Evolutionary conservation across 768 basidiomycete genomes (phyloP).

Genomic region (Neoboletus subvelutipes): DNA sequence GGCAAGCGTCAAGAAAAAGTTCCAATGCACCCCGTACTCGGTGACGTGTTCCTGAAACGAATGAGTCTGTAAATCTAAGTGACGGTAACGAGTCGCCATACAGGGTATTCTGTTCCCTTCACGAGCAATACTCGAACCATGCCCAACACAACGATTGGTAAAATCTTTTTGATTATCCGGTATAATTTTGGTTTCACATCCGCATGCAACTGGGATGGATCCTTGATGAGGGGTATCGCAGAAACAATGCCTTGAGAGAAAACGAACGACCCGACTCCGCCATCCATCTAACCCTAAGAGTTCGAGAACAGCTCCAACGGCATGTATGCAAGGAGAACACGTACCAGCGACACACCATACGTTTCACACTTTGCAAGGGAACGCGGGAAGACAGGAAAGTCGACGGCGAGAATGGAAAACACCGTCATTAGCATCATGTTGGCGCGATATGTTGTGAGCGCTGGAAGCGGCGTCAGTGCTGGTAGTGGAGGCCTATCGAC

Average conservation of each 20-base stretch:
- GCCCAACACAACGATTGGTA: conserved; percentile 73
- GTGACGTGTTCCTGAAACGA: conserved; percentile 80
- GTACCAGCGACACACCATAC: conserved; percentile 90
- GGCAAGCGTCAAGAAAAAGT: conserved; percentile 94
- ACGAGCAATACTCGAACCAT: conserved; percentile 78
- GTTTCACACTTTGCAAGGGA: conserved; percentile 89
- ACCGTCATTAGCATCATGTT: conserved; percentile 96
- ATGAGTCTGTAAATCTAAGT: neutral
- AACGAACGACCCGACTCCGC: conserved; percentile 96
- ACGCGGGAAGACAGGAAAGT: conserved; percentile 91
- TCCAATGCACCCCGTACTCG: conserved; percentile 98
- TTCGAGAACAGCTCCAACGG: neutral
- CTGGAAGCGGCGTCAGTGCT: conserved; percentile 53
- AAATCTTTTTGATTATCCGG: conserved; percentile 50
- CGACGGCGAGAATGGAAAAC: conserved; percentile 91
- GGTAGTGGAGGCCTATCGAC: neutral
- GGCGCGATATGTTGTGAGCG: conserved; percentile 84
- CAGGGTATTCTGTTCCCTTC: conserved; percentile 93
- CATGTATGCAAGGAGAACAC: conserved; percentile 20
- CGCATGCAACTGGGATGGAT: conserved; percentile 50
- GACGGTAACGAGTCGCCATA: conserved; percentile 35
- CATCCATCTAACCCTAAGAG: conserved; percentile 74
- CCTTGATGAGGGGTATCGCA: conserved; percentile 74
- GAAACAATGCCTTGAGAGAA: conserved; percentile 94
- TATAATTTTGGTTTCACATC: conserved; percentile 53